Conservation (phyloP, 306 rosid species). For the Gynostemma pentaphyllum region DNA sequence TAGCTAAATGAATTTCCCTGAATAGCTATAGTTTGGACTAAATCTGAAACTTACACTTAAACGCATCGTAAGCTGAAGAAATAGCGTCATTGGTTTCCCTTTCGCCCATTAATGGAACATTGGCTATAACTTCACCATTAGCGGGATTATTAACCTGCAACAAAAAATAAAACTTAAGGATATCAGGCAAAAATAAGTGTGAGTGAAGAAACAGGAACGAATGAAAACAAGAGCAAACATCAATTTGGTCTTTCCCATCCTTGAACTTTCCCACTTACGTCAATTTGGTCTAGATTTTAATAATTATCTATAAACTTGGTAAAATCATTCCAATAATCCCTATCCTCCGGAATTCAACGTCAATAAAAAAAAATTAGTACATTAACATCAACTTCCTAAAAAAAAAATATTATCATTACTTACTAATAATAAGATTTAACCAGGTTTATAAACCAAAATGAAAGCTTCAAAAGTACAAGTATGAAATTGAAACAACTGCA, state of each 20-base stretch:
- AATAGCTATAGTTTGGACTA: neutral
- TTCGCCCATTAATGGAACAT: slow-evolving; percentile 79
- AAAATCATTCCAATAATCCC: no score
- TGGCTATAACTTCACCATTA: slow-evolving; percentile 75
- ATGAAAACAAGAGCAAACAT: neutral
- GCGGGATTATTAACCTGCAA: slow-evolving; percentile 85
- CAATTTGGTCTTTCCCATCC: neutral
- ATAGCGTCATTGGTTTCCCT: slow-evolving; percentile 90
- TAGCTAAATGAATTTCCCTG: neutral
- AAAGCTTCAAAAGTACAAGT: no score
- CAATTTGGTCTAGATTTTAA: no score
- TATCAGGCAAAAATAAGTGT: neutral
- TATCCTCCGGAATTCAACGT: no score
- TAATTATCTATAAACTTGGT: no score
- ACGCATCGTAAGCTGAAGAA: slow-evolving; percentile 73
- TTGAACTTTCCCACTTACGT: no score
- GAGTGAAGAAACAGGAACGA: neutral
- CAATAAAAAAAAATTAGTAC: no score
- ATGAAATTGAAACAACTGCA: no score
- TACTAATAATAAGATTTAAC: no score
- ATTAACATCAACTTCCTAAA: no score
- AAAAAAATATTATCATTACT: no score
- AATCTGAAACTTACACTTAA: slow-evolving; percentile 35
- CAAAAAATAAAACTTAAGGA: neutral
- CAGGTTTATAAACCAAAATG: no score